phyloP scores from a whole-genome alignment of 2,329 filamentous ascomycete genomes.

The Ustilaginoidea virens region DNA sequence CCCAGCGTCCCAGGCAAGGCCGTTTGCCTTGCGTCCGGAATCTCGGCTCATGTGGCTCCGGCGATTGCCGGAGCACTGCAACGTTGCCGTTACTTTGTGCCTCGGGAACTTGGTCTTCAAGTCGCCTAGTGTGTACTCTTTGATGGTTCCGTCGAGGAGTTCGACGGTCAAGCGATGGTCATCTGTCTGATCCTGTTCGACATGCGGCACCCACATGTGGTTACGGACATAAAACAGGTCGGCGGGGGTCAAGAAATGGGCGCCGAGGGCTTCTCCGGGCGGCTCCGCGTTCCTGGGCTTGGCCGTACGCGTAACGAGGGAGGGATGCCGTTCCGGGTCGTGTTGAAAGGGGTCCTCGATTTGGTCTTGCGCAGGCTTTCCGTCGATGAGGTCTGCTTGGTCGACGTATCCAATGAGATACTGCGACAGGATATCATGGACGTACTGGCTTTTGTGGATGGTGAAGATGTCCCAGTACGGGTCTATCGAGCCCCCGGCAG shows the following conservation, averaged over 20 bases:
- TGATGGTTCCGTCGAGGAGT: constrained; percentile 36
- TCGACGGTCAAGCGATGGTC: constrained; percentile 36
- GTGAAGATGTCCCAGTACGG: constrained; percentile 57
- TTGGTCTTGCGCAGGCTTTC: constrained; percentile 32
- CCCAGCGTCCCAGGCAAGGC: constrained; percentile 42
- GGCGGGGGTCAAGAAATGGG: constrained; percentile 37
- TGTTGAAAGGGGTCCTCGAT: constrained; percentile 45
- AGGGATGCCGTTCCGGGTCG: constrained; percentile 36
- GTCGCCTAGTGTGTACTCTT: constrained; percentile 37
- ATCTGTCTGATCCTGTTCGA: constrained; percentile 20
- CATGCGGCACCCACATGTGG: constrained; percentile 46
- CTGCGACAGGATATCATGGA: constrained; percentile 48
- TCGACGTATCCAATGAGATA: constrained; percentile 50
- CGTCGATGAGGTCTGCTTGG: constrained; percentile 40
- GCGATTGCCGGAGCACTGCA: constrained; percentile 48
- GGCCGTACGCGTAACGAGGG: constrained; percentile 33
- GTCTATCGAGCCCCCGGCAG: constrained; percentile 48
- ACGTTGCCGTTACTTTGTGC: constrained; percentile 35
- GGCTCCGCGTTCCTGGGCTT: constrained; percentile 49
- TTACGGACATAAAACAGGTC: constrained; percentile 44
- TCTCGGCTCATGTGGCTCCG: constrained; percentile 40
- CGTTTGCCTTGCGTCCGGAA: constrained; percentile 31
- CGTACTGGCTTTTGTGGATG: constrained; percentile 50
- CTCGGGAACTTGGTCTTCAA: constrained; percentile 34
- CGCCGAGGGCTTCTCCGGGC: constrained; percentile 29